Evolutionary conservation across 2,329 filamentous ascomycete species (phyloP).

Genomic region (Cladosporium colombiae): DNA sequence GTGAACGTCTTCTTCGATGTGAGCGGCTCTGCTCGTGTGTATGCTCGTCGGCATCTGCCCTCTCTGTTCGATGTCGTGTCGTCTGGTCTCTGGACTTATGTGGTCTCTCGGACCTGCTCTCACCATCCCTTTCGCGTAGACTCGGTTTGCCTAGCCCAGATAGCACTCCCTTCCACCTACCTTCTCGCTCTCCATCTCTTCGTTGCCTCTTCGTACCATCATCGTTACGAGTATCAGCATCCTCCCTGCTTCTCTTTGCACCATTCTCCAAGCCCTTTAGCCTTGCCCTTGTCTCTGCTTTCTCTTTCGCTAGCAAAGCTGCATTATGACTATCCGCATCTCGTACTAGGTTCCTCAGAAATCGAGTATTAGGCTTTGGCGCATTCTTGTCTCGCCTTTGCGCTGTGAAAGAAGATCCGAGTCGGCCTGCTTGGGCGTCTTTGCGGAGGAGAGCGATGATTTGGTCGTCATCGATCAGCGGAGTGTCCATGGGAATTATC

Average conservation of each 20-base stretch:
- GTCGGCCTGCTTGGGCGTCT: slow-evolving; percentile 67
- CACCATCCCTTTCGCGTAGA: slow-evolving; percentile 1
- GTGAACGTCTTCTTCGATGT: slow-evolving; percentile 9
- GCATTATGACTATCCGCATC: slow-evolving; percentile 89
- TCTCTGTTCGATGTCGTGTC: background rate
- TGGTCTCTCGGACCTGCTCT: background rate
- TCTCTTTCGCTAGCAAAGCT: slow-evolving; percentile 79
- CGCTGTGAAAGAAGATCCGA: slow-evolving; percentile 10
- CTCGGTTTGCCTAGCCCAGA: slow-evolving; percentile 22
- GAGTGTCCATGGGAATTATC: slow-evolving; percentile 10
- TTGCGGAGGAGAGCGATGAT: slow-evolving; percentile 76
- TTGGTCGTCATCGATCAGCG: slow-evolving; percentile 62
- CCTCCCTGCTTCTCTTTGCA: slow-evolving; percentile 26
- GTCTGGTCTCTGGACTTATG: background rate
- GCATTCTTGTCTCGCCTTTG: slow-evolving; percentile 39
- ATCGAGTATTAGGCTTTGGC: slow-evolving; percentile 88
- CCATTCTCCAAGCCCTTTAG: slow-evolving; percentile 57
- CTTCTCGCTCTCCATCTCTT: slow-evolving; percentile 23
- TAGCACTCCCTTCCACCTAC: slow-evolving; percentile 26
- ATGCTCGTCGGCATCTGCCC: background rate
- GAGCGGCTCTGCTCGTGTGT: background rate
- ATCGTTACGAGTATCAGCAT: slow-evolving; percentile 2
- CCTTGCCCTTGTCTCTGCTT: slow-evolving; percentile 72
- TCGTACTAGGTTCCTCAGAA: slow-evolving; percentile 83
- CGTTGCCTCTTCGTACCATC: slow-evolving; percentile 1